Percentiles rank a stretch among this genome's conserved stretches.
These are phyloP conservation scores for Mollisia scopiformis DNA, from an alignment of 2,329 filamentous ascomycete genomes.

Conservation along the genomic window DNA sequence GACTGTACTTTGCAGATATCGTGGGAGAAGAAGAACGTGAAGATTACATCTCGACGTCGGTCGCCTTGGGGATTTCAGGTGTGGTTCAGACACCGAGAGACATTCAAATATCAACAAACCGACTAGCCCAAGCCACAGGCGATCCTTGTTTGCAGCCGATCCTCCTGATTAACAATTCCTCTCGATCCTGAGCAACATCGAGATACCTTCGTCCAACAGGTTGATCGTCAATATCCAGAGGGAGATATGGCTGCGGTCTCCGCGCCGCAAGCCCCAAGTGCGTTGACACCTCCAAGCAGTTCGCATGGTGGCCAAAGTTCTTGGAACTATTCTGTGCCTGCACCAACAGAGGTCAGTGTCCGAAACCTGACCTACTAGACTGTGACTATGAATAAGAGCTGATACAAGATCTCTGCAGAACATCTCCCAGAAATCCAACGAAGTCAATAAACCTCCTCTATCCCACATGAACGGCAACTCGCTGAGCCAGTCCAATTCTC, in stretches of 20 bases:
- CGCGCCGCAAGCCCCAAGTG: slow-evolving; percentile 36
- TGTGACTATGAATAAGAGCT: background rate
- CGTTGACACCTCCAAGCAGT: slow-evolving; percentile 37
- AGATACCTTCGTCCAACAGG: slow-evolving; percentile 8
- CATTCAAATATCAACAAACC: slow-evolving; percentile 16
- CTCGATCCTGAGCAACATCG: background rate
- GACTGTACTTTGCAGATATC: slow-evolving; percentile 10
- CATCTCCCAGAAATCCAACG: slow-evolving; percentile 18
- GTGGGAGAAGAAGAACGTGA: background rate
- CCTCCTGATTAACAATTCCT: slow-evolving; percentile 1
- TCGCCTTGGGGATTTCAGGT: background rate
- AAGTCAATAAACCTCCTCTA: slow-evolving; percentile 21
- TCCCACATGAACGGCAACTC: slow-evolving; percentile 30
- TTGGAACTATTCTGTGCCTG: slow-evolving; percentile 37
- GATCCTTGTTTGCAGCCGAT: slow-evolving; percentile 11
- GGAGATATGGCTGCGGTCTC: slow-evolving; percentile 39
- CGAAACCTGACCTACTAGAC: background rate
- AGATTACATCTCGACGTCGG: slow-evolving; percentile 5
- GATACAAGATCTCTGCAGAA: slow-evolving; percentile 10
- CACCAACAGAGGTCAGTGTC: slow-evolving; percentile 33
- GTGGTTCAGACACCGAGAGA: slow-evolving; percentile 9
- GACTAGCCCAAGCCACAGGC: slow-evolving; percentile 15
- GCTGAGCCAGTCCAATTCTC: slow-evolving; percentile 24
- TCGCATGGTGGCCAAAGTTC: slow-evolving; percentile 32
- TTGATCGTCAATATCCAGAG: slow-evolving; percentile 18